Base-by-base conservation (phyloP, 192 early-diverging fungal genomes). In the Spinellus fusiger region DNA sequence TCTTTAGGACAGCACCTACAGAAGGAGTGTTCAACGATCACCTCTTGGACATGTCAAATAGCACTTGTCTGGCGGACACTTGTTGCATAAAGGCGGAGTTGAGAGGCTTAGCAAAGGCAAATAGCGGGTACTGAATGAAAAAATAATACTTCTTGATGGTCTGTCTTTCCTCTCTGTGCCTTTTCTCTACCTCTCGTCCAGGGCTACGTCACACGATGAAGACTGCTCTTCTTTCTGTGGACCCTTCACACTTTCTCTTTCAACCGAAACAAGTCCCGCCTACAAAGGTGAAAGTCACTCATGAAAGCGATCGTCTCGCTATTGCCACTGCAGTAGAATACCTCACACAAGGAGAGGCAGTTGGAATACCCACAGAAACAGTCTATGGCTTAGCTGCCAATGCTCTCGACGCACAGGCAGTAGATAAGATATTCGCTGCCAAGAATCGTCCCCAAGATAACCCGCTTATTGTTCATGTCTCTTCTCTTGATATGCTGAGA, bases 351-450 rank as follows among this genome's bases (percentile, higher is more conserved):
- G 83, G 83, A 53, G 70, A 85, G 28, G 81, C 83, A 27, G 84
- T 99, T 16, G 93, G 88, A 4, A 90, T 99, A 33, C 95, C 97
- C 2, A 98, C 97, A 5, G 97, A 99, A 64, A 99, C 97, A 5
- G 97, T 99, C 15, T 99, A 99, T 68, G 97, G 97, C 0, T 77
- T 99, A 26, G 97, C 89, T 7, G 89, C 92, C 54, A 93, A 96
- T 56, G 95, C 95, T 5, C 76, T 93, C 5, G 65, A 74, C 18
- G 53, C 78, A 5, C 25, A 32, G 1, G 89, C 92, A 13, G 90
- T 96, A 16, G 47, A 66, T 26, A 71, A 80, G 38, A 95, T 99
- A 54, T 99, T 84, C 66, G 55, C 50, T 0, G 89, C 88, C 64
- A 99, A 99, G 76, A 87, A 88, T 55, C 71, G 97, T 58, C 97